phyloP scores from a whole-genome alignment of 371 early-diverging fungal genomes.

The Apophysomyces ossiformis region DNA sequence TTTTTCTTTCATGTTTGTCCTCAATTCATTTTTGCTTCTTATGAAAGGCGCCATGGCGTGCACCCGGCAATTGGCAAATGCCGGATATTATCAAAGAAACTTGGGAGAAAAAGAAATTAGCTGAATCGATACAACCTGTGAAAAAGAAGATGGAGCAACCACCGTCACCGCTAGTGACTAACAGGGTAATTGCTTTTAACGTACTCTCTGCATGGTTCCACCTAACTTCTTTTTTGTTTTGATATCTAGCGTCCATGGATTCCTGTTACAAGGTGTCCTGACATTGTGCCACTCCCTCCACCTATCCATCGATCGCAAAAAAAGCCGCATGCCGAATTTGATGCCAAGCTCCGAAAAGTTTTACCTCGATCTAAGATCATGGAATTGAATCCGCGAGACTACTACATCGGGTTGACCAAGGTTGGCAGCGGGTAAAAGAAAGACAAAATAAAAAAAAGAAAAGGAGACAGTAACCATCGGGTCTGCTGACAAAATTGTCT shows the following conservation, averaged over 20 bases:
- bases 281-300: constrained; percentile 46
- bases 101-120: constrained; percentile 31
- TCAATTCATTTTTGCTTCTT: neutral
- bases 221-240: no score
- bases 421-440: constrained; percentile 52
- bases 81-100: constrained; percentile 55
- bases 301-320: constrained; percentile 21
- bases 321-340: constrained; percentile 47
- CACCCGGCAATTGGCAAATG: constrained; percentile 51
- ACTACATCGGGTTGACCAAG: constrained; percentile 40
- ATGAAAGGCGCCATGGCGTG: constrained; percentile 44
- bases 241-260: constrained; percentile 34
- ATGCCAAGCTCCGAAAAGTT: constrained; percentile 50
- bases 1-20: neutral
- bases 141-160: neutral
- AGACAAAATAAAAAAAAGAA: no score
- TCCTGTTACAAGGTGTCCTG: constrained; percentile 44
- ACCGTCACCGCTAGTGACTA: neutral
- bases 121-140: constrained; percentile 12
- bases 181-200: neutral
- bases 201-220: neutral
- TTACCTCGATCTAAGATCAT: constrained; percentile 48
- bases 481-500: neutral
- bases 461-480: no score
- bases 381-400: constrained; percentile 43